phyloP scores from a whole-genome alignment of 2,329 filamentous ascomycete genomes.

The Orbilia javanica region DNA sequence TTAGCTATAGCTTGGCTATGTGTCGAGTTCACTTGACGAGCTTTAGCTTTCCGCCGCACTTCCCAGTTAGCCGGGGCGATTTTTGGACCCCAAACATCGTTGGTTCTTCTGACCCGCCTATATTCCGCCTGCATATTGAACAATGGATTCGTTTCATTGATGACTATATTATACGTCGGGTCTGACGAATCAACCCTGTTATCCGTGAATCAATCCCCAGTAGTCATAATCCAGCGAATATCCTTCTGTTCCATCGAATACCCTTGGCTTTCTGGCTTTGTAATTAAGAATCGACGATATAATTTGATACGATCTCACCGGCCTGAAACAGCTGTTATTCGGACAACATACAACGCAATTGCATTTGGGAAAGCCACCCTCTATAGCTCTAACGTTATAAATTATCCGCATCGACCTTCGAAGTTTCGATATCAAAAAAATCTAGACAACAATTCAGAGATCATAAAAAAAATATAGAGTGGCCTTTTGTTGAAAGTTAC shows the following conservation, averaged over 20 bases:
- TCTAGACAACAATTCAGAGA: conserved; percentile 7
- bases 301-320: conserved; percentile 38
- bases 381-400: conserved; percentile 38
- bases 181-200: conserved; percentile 54
- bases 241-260: conserved; percentile 50
- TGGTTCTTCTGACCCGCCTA: conserved; percentile 11
- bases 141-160: conserved; percentile 41
- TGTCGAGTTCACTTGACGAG: conserved; percentile 36
- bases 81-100: conserved; percentile 26
- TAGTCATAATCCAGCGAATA: conserved; percentile 58
- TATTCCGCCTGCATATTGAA: conserved; percentile 43
- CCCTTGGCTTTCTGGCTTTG: conserved; percentile 36
- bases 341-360: conserved; percentile 53
- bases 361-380: conserved; percentile 18
- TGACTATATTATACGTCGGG: conserved; percentile 55
- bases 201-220: conserved; percentile 22
- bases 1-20: conserved; percentile 42
- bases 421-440: conserved; percentile 16
- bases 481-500: not conserved
- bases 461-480: conserved; percentile 6
- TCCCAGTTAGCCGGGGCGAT: conserved; percentile 21
- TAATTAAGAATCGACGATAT: conserved; percentile 42
- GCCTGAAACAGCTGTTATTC: conserved; percentile 30
- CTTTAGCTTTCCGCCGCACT: conserved; percentile 33
- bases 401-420: conserved; percentile 22